phyloP scores from a whole-genome alignment of 208 protist genomes.

The Leishmania arabica region DNA sequence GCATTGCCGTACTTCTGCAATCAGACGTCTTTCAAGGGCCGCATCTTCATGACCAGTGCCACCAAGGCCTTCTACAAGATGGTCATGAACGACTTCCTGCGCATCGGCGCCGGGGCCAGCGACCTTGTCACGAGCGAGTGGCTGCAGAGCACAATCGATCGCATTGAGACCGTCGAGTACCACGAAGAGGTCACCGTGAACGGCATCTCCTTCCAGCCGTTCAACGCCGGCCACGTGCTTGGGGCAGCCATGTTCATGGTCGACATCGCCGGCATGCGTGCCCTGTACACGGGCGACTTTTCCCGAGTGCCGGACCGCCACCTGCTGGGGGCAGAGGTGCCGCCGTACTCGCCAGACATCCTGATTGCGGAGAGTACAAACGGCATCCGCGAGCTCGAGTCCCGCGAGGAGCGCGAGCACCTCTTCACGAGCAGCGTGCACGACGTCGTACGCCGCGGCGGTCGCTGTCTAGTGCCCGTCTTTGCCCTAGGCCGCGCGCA shows the following conservation, averaged over 20 bases:
- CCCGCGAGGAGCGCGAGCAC: constrained; percentile 94
- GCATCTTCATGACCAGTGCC: constrained; percentile 98
- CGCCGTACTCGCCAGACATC: constrained; percentile 94
- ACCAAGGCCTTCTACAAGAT: constrained; percentile 98
- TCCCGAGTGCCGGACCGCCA: constrained; percentile 98
- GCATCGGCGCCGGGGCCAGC: constrained; percentile 83
- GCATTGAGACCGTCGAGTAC: constrained; percentile 98
- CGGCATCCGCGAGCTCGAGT: constrained; percentile 96
- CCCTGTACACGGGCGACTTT: constrained; percentile 99
- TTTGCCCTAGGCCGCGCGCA: constrained; percentile 98
- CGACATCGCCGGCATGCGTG: constrained; percentile 97
- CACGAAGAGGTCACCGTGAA: constrained; percentile 96
- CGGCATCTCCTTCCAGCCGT: constrained; percentile 97
- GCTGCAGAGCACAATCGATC: constrained; percentile 93
- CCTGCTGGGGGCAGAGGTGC: constrained; percentile 97
- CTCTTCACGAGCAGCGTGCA: constrained; percentile 94
- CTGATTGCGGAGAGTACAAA: constrained; percentile 99
- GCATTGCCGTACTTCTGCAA: constrained; percentile 97
- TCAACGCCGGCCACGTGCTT: constrained; percentile 98
- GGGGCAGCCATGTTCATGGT: constrained; percentile 99
- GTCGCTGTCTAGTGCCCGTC: constrained; percentile 98
- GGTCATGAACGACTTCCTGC: constrained; percentile 97
- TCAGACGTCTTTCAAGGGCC: constrained; percentile 96
- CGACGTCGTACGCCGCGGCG: constrained; percentile 94
- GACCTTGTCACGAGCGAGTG: constrained; percentile 95